Evolutionary conservation across 495 filamentous ascomycete species (phyloP).

Genomic region (Penicillium steckii): DNA sequence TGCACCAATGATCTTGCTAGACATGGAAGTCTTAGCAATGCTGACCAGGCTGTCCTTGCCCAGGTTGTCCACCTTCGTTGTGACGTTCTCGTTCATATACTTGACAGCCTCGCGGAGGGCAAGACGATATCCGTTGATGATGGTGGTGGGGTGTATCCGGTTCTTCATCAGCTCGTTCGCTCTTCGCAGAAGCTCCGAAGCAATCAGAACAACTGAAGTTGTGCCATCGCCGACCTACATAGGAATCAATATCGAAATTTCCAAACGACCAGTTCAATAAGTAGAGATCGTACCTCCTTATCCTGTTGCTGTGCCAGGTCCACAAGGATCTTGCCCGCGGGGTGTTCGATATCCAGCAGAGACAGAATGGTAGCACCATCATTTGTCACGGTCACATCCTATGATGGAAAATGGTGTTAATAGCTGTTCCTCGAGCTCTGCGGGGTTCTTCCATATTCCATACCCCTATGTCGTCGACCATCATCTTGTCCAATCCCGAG

Average conservation of each 20-base stretch:
- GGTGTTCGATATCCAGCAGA: slow-evolving; percentile 94
- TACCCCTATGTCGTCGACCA: slow-evolving; percentile 99
- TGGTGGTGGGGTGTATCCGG: slow-evolving; percentile 98
- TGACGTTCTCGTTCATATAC: slow-evolving; percentile 98
- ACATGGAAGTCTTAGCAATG: slow-evolving; percentile 99
- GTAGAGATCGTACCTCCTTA: slow-evolving; percentile 65
- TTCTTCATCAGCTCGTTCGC: slow-evolving; percentile 99
- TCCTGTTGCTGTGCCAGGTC: slow-evolving; percentile 98
- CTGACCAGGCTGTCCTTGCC: slow-evolving; percentile 86
- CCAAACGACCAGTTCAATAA: not conserved
- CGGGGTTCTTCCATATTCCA: slow-evolving; percentile 34
- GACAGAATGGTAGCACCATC: slow-evolving; percentile 96
- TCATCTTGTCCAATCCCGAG: slow-evolving; percentile 98
- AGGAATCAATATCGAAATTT: slow-evolving; percentile 17
- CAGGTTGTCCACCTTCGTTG: slow-evolving; percentile 87
- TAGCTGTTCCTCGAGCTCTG: slow-evolving; percentile 20
- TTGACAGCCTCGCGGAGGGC: slow-evolving; percentile 94
- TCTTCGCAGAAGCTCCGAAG: slow-evolving; percentile 89
- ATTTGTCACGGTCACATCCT: slow-evolving; percentile 99
- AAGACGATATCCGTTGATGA: slow-evolving; percentile 96
- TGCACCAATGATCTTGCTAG: slow-evolving; percentile 94
- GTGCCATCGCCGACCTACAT: slow-evolving; percentile 90
- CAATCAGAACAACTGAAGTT: slow-evolving; percentile 96
- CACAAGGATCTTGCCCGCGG: slow-evolving; percentile 96
- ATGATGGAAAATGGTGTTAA: slow-evolving; percentile 19